Evolutionary conservation across 1,284 basidiomycete species (phyloP).

Genomic region (Chalciporus sp.): DNA sequence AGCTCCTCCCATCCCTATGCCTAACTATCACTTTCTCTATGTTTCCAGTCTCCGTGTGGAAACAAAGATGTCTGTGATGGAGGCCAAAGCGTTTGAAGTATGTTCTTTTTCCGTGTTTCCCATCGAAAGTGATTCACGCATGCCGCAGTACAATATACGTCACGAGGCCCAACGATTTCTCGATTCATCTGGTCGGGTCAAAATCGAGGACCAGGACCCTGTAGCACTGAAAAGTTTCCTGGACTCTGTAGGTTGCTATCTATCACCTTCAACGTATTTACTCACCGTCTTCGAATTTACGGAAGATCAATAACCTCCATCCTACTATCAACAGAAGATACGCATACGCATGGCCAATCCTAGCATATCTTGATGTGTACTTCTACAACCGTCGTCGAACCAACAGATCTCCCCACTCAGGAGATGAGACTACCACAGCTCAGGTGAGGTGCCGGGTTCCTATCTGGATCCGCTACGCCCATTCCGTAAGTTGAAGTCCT

Average conservation of each 20-base stretch:
- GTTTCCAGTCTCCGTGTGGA: not conserved
- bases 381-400: constrained; percentile 1
- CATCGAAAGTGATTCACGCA: not conserved
- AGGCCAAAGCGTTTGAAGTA: constrained; percentile 11
- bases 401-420: fast-evolving
- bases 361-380: constrained; percentile 25
- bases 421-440: not conserved
- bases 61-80: not conserved
- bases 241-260: constrained; percentile 12
- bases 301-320: constrained; percentile 17
- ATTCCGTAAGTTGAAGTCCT: constrained; percentile 10
- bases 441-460: constrained; percentile 3
- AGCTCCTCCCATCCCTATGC: constrained; percentile 9
- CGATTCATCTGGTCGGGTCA: not conserved
- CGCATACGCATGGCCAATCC: constrained; percentile 19
- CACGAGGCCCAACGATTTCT: not conserved
- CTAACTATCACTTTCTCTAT: not conserved
- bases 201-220: constrained; percentile 17
- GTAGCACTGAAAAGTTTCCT: constrained; percentile 13
- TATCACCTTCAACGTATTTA: not conserved
- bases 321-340: constrained; percentile 15
- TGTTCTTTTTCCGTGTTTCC: not conserved
- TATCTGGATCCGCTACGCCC: constrained; percentile 15
- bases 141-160: constrained; percentile 5
- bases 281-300: not conserved